phyloP scores from a whole-genome alignment of 179 eudicot species.

The Silene noctiflora region DNA sequence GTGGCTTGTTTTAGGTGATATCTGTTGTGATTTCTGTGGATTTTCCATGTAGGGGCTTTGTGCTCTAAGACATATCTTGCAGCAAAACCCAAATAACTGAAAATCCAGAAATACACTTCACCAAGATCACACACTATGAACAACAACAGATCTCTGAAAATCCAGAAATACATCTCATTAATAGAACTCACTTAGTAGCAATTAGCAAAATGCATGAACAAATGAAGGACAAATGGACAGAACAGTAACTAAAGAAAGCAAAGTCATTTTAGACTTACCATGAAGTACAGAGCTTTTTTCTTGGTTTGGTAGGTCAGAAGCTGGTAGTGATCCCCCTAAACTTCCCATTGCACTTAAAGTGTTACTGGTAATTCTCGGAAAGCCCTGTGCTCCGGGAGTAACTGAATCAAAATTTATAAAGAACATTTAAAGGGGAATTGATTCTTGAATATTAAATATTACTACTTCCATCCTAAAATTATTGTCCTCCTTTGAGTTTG shows the following conservation, averaged over 20 bases:
- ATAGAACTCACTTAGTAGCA: neutral
- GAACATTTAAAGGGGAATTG: conserved; percentile 26
- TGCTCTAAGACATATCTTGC: neutral
- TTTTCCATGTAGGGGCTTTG: neutral
- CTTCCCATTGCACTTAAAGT: conserved; percentile 41
- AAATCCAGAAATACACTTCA: neutral
- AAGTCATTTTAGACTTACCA: conserved; percentile 37
- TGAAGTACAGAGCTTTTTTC: conserved; percentile 48
- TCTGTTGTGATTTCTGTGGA: neutral
- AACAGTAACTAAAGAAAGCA: neutral
- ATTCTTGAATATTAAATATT: neutral
- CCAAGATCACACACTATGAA: neutral
- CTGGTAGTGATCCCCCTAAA: conserved; percentile 40
- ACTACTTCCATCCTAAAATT: neutral
- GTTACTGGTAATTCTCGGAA: conserved; percentile 33
- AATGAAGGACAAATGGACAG: neutral
- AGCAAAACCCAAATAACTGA: neutral
- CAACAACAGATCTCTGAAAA: neutral
- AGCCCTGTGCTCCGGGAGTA: conserved; percentile 53
- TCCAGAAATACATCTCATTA: neutral
- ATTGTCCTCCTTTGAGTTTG: neutral
- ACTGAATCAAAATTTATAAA: conserved; percentile 37
- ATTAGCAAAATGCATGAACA: neutral
- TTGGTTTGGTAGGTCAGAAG: conserved; percentile 42
- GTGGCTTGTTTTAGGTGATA: neutral